phyloP scores from a whole-genome alignment of 208 protist genomes.

The Leishmania gerbilli region DNA sequence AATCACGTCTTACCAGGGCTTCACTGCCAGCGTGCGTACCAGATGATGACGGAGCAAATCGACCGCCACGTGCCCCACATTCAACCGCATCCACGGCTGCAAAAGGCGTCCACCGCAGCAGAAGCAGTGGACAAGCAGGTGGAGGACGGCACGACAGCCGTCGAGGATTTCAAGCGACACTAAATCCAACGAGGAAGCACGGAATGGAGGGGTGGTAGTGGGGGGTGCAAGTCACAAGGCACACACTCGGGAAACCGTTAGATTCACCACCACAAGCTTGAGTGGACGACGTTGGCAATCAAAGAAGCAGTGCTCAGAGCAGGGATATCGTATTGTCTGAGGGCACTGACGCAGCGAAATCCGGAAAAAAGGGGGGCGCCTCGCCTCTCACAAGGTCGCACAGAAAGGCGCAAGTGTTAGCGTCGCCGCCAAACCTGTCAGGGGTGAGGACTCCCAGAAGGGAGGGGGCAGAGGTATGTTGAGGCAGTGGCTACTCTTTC shows the following conservation, averaged over 20 bases:
- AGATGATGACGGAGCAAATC: conserved; percentile 72
- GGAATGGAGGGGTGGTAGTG: not conserved
- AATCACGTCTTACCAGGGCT: conserved; percentile 59
- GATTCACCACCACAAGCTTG: not conserved
- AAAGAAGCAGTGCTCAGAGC: not conserved
- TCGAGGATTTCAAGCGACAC: not conserved
- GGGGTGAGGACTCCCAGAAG: not conserved
- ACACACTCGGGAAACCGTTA: not conserved
- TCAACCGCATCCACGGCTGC: conserved; percentile 31
- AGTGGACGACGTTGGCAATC: not conserved
- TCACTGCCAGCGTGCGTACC: conserved; percentile 73
- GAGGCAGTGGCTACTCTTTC: not conserved
- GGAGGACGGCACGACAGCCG: conserved; percentile 10
- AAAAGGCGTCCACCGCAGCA: not conserved
- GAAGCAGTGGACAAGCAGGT: not conserved
- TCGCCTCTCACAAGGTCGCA: not conserved
- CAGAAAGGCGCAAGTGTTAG: not conserved
- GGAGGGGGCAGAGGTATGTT: not conserved
- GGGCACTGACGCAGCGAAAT: not conserved
- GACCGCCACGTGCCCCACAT: conserved; percentile 71
- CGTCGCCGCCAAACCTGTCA: not conserved
- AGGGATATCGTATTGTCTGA: not conserved
- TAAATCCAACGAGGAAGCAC: not conserved
- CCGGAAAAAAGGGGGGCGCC: not conserved
- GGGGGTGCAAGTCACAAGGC: not conserved